Conservation (phyloP, 345 rosid species). For the Populus pruinosa region DNA sequence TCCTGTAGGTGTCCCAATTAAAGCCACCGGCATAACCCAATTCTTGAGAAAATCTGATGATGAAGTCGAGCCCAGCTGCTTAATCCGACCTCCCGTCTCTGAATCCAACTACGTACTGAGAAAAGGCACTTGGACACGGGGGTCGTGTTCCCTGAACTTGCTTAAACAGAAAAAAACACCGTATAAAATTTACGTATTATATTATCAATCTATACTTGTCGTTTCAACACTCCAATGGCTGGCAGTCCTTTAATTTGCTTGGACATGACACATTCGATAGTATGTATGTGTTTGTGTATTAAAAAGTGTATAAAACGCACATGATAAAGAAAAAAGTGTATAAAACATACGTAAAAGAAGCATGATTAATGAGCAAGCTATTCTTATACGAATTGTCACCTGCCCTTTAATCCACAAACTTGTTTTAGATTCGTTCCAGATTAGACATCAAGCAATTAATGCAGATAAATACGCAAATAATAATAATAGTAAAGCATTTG, state of each 20-base stretch:
- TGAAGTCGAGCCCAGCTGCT: too few species aligned
- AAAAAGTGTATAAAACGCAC: not conserved
- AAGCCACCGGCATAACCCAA: not conserved
- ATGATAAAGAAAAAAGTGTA: not conserved
- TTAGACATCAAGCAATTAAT: not conserved
- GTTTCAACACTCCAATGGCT: not conserved
- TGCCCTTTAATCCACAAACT: not conserved
- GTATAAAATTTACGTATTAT: not conserved
- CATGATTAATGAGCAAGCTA: not conserved
- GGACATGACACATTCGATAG: not conserved
- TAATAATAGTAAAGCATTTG: too few species aligned
- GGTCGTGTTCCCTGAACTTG: not conserved
- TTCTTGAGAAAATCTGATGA: too few species aligned
- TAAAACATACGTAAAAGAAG: not conserved
- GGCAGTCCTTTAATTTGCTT: conserved; percentile 8
- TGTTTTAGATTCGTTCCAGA: not conserved
- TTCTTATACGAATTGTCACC: not conserved
- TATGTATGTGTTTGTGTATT: not conserved
- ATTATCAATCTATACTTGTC: not conserved
- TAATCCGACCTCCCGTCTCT: too few species aligned
- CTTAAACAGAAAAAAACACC: not conserved
- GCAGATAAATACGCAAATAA: not conserved
- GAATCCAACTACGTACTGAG: too few species aligned
- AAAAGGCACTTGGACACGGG: too few species aligned
- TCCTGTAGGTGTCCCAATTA: not conserved